Percentiles rank a stretch among this genome's conserved stretches.
Conservation (phyloP, 345 rosid genomes). For the Eucalyptus brandiana region DNA sequence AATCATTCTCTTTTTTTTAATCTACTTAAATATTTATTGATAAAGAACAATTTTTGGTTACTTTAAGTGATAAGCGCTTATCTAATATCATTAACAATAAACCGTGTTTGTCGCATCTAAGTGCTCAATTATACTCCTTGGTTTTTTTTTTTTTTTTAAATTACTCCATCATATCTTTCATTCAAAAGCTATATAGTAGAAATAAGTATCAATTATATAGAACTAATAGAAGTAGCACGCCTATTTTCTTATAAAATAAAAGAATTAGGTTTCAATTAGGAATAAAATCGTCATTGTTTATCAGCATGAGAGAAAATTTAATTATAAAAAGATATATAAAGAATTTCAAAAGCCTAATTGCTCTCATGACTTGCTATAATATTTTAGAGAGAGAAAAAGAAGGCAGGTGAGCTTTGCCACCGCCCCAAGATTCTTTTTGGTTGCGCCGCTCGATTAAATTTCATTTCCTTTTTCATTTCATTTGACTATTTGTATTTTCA, state of each 20-base stretch:
- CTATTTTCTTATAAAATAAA: not conserved
- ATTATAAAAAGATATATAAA: not conserved
- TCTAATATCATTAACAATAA: not conserved
- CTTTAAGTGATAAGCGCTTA: not conserved
- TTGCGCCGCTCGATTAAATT: not conserved
- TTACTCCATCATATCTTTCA: not conserved
- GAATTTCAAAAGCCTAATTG: not conserved
- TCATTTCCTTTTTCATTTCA: not conserved
- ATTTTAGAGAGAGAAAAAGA: not conserved
- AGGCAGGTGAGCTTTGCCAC: not conserved
- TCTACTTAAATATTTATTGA: not conserved
- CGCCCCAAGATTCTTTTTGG: not conserved
- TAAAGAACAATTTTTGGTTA: accelerated
- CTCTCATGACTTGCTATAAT: not conserved
- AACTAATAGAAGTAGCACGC: not conserved
- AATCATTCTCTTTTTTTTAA: accelerated
- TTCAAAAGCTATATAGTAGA: not conserved
- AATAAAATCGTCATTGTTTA: not conserved
- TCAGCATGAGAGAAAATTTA: not conserved
- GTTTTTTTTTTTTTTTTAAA: accelerated
- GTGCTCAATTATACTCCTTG: not conserved
- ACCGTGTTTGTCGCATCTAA: accelerated
- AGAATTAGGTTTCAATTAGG: not conserved
- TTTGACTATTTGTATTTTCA: not conserved
- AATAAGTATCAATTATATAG: not conserved